Evolutionary conservation across 441 rosid species (phyloP).

Genomic region (Euphorbia corollata): DNA sequence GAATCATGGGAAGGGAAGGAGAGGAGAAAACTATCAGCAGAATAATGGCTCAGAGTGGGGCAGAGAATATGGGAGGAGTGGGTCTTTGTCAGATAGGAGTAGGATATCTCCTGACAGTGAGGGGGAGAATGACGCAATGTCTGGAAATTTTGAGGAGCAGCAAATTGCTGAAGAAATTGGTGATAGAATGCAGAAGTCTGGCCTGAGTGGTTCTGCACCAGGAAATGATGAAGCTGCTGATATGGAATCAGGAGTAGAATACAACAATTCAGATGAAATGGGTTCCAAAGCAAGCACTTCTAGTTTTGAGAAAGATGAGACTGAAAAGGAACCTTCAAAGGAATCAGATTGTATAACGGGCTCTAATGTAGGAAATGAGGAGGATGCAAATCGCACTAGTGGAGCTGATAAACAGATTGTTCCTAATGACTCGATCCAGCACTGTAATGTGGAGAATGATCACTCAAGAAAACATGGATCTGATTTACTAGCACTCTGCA

Average conservation of each 20-base stretch:
- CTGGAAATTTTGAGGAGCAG: conserved; percentile 52
- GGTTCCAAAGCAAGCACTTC: conserved; percentile 51
- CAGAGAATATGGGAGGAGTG: conserved; percentile 60
- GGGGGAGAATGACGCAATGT: conserved; percentile 43
- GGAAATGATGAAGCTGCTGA: conserved; percentile 48
- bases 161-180: conserved; percentile 44
- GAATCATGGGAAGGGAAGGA: conserved; percentile 53
- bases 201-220: conserved; percentile 24
- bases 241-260: conserved; percentile 46
- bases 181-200: conserved; percentile 47
- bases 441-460: conserved; percentile 29
- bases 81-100: conserved; percentile 60
- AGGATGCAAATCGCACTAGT: conserved; percentile 17
- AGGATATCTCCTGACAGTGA: conserved; percentile 49
- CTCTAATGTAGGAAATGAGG: conserved; percentile 36
- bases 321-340: conserved; percentile 45
- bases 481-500: conserved; percentile 64
- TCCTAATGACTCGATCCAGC: conserved; percentile 31
- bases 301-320: conserved; percentile 37
- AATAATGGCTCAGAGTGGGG: conserved; percentile 51
- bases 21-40: conserved; percentile 46
- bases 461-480: conserved; percentile 34
- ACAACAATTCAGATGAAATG: conserved; percentile 38
- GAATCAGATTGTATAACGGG: conserved; percentile 28
- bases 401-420: conserved; percentile 39